Evolutionary conservation across 176 grass and related monocot species (phyloP), one percentile per base, ranked within the genome.

Genomic region (Olyra latifolia): DNA sequence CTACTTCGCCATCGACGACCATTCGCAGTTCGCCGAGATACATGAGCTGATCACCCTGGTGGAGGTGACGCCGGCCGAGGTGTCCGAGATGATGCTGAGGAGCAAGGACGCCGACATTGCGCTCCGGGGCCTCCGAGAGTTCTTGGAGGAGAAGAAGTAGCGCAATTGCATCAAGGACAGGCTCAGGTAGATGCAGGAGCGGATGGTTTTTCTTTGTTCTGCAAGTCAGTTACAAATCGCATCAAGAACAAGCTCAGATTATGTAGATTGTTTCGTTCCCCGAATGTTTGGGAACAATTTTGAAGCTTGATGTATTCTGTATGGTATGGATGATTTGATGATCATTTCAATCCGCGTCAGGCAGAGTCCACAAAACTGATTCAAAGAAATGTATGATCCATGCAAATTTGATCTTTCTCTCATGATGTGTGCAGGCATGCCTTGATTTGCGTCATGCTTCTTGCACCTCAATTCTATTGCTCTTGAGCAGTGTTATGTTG

Each of bases 1-100:
- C 85, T 87, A 76, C 55, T 82, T 76, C 79, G 40, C 52, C 42
- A 3, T 87, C 71, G 85, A 62, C 71, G 78, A 76, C 52, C 85
- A 87, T 62, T 20, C 29, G 14, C n/a, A 74, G 39, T 80, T 80
- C 84, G 76, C 77, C 32, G 76, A 74, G 84, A 40, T 86, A 15
- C 76, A 39, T 1, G 60, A 47, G 22, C 40, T 80, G 61, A n/a
- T 83, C 13, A 7, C 4, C 17, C 48, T 0, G 2, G 61, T 75
- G 81, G 48, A 83, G 71, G 81, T 57, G 39, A 83, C 81, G 38
- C 81, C 81, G 61, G 71, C 48, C 48, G 71, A 56, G 35, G 61
- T 83, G 81, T 76, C 71, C 0, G 81, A 83, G 81, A 83, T 83
- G 81, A 60, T 75, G 71, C 71, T 83, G 1, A 35, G 81, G 38